These are phyloP conservation scores for Vitis hybrid DNA, from an alignment of 177 flowering plant genomes.

Conservation along the genomic window DNA sequence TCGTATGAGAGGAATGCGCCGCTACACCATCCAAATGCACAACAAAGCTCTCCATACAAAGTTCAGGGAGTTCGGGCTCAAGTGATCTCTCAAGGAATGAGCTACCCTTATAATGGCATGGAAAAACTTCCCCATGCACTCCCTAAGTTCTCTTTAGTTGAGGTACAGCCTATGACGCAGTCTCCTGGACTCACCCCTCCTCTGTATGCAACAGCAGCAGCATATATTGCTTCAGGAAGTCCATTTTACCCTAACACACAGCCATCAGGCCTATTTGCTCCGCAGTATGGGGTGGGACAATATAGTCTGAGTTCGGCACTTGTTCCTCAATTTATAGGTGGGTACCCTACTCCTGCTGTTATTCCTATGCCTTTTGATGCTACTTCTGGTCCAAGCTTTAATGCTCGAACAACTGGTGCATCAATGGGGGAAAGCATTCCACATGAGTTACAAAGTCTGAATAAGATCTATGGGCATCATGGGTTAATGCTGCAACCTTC, in stretches of 20 bases:
- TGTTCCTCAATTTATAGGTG: conserved; percentile 34
- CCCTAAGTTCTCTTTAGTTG: conserved; percentile 38
- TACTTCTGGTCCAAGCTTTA: conserved; percentile 40
- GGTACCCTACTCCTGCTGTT: conserved; percentile 51
- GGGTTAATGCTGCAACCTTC: conserved; percentile 33
- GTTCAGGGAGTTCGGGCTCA: conserved; percentile 15
- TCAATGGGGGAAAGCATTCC: conserved; percentile 39
- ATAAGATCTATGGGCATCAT: conserved; percentile 50
- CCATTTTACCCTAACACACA: conserved; percentile 57
- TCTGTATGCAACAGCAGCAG: conserved; percentile 59
- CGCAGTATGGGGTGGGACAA: conserved; percentile 35
- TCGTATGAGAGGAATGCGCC: conserved; percentile 10
- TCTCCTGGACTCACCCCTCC: conserved; percentile 59
- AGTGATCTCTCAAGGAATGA: conserved; percentile 15
- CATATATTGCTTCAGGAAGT: conserved; percentile 63
- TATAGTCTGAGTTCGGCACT: conserved; percentile 30
- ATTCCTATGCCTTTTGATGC: conserved; percentile 47
- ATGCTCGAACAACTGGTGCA: conserved; percentile 33
- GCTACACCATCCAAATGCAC: neutral
- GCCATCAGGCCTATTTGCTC: conserved; percentile 47
- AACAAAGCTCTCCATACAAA: neutral
- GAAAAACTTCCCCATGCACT: conserved; percentile 17
- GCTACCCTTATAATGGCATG: conserved; percentile 2
- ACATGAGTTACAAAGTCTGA: conserved; percentile 35
- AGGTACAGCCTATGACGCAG: conserved; percentile 37